Base-by-base conservation (phyloP, 2,329 filamentous ascomycete species). In the Periconia digitata region DNA sequence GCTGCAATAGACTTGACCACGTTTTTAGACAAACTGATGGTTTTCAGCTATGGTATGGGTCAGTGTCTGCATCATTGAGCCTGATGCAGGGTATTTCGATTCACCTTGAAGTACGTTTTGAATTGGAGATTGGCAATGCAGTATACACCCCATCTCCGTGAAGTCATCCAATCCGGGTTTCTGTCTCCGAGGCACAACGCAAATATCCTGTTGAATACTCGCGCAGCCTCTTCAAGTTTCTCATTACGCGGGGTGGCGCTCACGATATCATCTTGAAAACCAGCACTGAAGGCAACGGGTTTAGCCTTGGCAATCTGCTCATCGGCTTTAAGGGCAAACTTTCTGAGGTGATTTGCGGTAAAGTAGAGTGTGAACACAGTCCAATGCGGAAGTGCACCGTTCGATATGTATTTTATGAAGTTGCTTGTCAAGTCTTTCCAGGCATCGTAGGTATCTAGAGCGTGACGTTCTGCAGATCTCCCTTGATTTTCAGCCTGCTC, bases 61-160 rank as follows among this genome's bases (percentile, higher is more conserved):
- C 15, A 27, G 13, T 1, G 17, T 59, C 27, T 59, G 53, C n/a
- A 22, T 5, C 27, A 15, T 29, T 23, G 24, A 24, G 21, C 36
- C 32, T 22, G 7, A 22, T 24, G 23, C 23, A 43, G 18, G 6
- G 13, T 5, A 27, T 4, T 5, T 13, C n/a, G n/a, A n/a, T n/a
- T n/a, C 70, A 79, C 79, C 74, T 90, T 95, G 78, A 99, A 99
- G 72, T 97, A 96, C 1, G 92, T 97, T 74, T 97, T 97, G 83
- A 99, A 99, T 13, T 96, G 79, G 7, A 99, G 81, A 67, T 96
- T 97, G 64, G 92, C 90, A 56, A 92, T 86, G 70, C 91, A 92
- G 76, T 99, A 99, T 40, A 96, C 89, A 6, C 90, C 95, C 94
- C 94, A 99, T 82, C 97, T 99, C 46, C 94, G 85, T 8, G 92